Evolutionary conservation across 176 grass and related monocot species (phyloP), one percentile per base, ranked within the genome.

Genomic region (Saccharum officinarum): DNA sequence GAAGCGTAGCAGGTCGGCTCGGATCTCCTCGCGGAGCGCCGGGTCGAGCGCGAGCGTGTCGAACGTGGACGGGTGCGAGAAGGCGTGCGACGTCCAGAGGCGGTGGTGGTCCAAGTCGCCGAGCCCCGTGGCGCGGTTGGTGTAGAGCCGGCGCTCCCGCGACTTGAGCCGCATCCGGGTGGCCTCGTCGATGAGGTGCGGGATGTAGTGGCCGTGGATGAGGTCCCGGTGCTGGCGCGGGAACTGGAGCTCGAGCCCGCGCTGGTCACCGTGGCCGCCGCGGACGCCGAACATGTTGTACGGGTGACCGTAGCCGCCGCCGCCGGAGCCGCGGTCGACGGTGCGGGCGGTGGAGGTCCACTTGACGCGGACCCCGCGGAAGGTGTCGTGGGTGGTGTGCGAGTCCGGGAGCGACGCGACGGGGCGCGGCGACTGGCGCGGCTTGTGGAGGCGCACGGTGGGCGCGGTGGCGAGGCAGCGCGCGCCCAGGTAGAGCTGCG

Each of bases 1-100:
- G 73, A 96, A 97, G 3, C 89, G 79, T 9, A 87, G 57, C 50
- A 97, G 94, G 85, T 97, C 91, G 1, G 85, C 39, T 38, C 91
- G 87, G 76, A 93, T 82, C 26, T 78, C 85, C 4, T 97, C 87
- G 7, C 87, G 89, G 0, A 86, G 86, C 14, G 16, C 80, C 8
- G 91, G 94, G 82, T 93, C 88, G 31, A 95, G 46, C 42, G 91
- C 88, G 41, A 95, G 71, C 49, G 91, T 93, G 62, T 93, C 94
- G 49, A 91, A 91, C 0, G 82, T 93, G 33, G 91, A 94, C 1
- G 91, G 94, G 81, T 97, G 88, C 14, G 86, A 33, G 88, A 95
- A 95, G 41, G 86, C 13, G 71, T 89, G 86, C 5, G 84, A 84
- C 3, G 84, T 83, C 94, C 88, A 95, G 15, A 81, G 76, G 13